Evolutionary conservation across 2,329 filamentous ascomycete genomes (phyloP).

Genomic region (Penicillium expansum): DNA sequence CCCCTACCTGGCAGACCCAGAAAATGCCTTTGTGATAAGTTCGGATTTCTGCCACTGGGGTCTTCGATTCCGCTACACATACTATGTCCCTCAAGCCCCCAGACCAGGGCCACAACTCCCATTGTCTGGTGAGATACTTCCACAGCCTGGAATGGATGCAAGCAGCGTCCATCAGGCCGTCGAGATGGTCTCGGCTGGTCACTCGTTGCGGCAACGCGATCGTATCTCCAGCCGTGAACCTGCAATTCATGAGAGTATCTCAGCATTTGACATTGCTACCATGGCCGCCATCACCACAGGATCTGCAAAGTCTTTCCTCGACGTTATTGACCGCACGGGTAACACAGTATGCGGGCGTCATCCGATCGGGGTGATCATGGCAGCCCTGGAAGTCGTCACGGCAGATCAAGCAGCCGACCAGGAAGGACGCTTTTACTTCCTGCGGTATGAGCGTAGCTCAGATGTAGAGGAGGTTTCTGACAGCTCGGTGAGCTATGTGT

Average conservation of each 20-base stretch:
- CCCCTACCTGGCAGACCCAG: slow-evolving; percentile 70
- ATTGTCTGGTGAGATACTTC: slow-evolving; percentile 42
- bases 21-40: slow-evolving; percentile 79
- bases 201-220: slow-evolving; percentile 30
- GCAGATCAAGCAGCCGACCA: slow-evolving; percentile 37
- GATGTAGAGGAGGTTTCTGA: slow-evolving; percentile 66
- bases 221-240: slow-evolving; percentile 39
- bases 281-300: slow-evolving; percentile 84
- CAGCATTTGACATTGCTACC: slow-evolving; percentile 71
- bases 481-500: slow-evolving; percentile 92
- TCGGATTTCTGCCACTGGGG: slow-evolving; percentile 99
- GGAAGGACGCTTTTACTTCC: slow-evolving; percentile 66
- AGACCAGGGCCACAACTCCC: slow-evolving; percentile 37
- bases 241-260: slow-evolving; percentile 81
- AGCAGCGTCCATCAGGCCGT: slow-evolving; percentile 30
- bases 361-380: slow-evolving; percentile 91
- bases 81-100: slow-evolving; percentile 61
- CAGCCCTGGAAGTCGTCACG: slow-evolving; percentile 68
- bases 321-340: slow-evolving; percentile 66
- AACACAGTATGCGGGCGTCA: slow-evolving; percentile 96
- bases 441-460: slow-evolving; percentile 83
- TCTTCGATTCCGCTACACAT: slow-evolving; percentile 74
- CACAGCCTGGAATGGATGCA: slow-evolving; percentile 35
- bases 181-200: slow-evolving; percentile 30
- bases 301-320: slow-evolving; percentile 65